phyloP scores from a whole-genome alignment of 352 stramenopile species.

The Phytophthora vignae region DNA sequence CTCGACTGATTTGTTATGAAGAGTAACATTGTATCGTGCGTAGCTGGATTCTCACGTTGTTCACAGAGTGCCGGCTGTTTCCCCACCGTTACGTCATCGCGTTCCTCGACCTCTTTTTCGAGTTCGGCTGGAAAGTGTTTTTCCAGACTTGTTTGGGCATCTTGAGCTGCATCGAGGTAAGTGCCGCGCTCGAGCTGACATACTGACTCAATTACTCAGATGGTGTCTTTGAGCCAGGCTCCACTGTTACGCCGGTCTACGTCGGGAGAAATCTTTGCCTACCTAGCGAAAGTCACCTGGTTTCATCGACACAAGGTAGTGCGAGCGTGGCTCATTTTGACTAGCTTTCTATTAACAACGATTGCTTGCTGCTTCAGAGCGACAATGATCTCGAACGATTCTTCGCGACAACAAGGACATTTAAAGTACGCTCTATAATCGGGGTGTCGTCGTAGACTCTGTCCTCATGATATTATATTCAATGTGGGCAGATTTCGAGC shows the following conservation, averaged over 20 bases:
- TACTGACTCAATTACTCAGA: background rate
- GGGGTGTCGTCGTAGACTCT: background rate
- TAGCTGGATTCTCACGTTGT: constrained; percentile 65
- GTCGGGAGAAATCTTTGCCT: constrained; percentile 41
- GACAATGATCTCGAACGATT: constrained; percentile 48
- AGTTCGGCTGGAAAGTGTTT: constrained; percentile 59
- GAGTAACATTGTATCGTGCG: constrained; percentile 2
- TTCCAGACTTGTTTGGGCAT: constrained; percentile 53
- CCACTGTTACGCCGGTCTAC: constrained; percentile 31
- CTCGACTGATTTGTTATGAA: background rate
- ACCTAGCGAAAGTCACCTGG: constrained; percentile 42
- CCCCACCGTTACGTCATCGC: constrained; percentile 45
- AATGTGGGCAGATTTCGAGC: constrained; percentile 38
- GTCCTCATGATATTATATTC: too few relatives aligned
- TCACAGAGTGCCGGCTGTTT: constrained; percentile 56
- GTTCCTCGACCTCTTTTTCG: constrained; percentile 61
- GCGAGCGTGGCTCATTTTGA: background rate
- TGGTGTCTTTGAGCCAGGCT: background rate
- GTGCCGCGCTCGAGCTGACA: background rate
- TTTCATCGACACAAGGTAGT: constrained; percentile 51
- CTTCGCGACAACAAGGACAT: constrained; percentile 40
- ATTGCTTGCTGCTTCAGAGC: constrained; percentile 25
- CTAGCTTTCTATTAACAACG: background rate
- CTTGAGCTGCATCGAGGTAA: constrained; percentile 49
- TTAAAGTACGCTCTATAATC: constrained; percentile 35